These are phyloP conservation scores for Diaporthe eres DNA, from an alignment of 2,329 filamentous ascomycete species.

Conservation along the genomic window DNA sequence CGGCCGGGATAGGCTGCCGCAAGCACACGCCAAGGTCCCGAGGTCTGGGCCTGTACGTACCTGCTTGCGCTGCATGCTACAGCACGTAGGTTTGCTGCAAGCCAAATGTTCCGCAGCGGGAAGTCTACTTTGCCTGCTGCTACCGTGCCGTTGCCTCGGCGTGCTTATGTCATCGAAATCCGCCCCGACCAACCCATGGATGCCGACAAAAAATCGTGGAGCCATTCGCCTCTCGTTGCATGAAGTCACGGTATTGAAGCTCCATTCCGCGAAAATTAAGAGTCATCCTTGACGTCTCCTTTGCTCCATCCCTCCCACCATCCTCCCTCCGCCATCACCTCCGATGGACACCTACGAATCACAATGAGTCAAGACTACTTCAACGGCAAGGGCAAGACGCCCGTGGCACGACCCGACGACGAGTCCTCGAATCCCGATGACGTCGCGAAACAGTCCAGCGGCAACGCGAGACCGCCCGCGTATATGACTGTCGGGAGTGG, in stretches of 20 bases:
- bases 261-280: conserved; percentile 38
- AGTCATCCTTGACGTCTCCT: conserved; percentile 34
- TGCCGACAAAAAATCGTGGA: conserved; percentile 34
- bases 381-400: conserved; percentile 67
- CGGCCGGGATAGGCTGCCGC: conserved; percentile 29
- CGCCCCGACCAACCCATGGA: conserved; percentile 6
- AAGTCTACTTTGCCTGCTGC: conserved; percentile 14
- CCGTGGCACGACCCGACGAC: conserved; percentile 48
- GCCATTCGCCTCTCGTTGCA: conserved; percentile 31
- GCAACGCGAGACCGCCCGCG: conserved; percentile 45
- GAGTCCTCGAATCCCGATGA: conserved; percentile 43
- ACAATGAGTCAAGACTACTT: conserved; percentile 74
- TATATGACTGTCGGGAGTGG: conserved; percentile 94
- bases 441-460: conserved; percentile 39
- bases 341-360: conserved; percentile 43
- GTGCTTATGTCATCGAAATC: conserved; percentile 28
- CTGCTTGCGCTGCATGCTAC: conserved; percentile 25
- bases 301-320: background rate
- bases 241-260: conserved; percentile 37
- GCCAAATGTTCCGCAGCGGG: conserved; percentile 18
- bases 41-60: conserved; percentile 6
- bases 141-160: background rate
- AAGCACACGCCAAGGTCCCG: conserved; percentile 22
- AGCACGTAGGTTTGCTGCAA: background rate
- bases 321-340: conserved; percentile 28